phyloP scores from a whole-genome alignment of 106 monocot species.

The Phalaenopsis aphrodite region DNA sequence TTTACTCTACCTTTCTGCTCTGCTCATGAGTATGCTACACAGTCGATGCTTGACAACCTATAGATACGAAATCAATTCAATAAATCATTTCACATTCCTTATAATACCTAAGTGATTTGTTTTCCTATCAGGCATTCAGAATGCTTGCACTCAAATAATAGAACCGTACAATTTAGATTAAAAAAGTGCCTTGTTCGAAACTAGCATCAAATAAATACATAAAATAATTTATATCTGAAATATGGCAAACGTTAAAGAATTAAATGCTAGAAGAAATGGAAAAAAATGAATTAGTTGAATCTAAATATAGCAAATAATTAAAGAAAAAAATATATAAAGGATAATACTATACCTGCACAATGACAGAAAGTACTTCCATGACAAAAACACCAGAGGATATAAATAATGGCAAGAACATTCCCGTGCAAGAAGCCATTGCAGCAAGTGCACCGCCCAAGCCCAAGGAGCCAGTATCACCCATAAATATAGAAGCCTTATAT shows the following conservation, averaged over 20 bases:
- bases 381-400: conserved; percentile 52
- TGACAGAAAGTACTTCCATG: conserved; percentile 41
- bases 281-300: neutral
- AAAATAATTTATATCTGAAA: no score
- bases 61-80: no score
- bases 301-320: neutral
- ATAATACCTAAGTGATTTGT: no score
- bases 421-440: conserved; percentile 75
- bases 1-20: no score
- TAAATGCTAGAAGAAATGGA: neutral
- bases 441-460: conserved; percentile 85
- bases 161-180: no score
- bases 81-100: no score
- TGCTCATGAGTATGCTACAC: no score
- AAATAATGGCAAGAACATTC: conserved; percentile 84
- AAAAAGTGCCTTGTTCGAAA: no score
- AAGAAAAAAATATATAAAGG: neutral
- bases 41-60: no score
- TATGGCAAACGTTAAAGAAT: neutral
- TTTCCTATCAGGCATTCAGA: no score
- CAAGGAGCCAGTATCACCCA: conserved; percentile 69
- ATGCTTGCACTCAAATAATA: no score
- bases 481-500: conserved; percentile 61
- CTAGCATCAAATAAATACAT: no score
- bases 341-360: conserved; percentile 54